Conservation (phyloP, 129 eudicot species). For the Ambrosia artemisiifolia region DNA sequence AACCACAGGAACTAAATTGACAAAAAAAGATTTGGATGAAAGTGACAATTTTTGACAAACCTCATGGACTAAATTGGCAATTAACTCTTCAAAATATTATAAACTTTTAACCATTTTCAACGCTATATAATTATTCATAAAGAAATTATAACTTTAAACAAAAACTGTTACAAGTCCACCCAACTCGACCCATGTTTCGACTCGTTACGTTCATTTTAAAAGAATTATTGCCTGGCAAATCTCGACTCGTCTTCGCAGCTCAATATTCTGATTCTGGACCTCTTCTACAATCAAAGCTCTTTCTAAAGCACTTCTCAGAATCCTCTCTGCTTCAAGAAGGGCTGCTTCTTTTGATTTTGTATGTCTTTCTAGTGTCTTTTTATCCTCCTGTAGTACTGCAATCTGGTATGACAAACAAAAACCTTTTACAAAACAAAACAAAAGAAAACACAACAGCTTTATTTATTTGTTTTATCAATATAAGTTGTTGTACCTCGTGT, state of each 20-base stretch:
- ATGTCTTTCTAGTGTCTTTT: conserved; percentile 72
- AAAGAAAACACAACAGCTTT: neutral
- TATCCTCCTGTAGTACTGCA: conserved; percentile 69
- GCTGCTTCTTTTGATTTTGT: conserved; percentile 89
- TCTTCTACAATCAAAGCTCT: conserved; percentile 86
- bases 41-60: too few relatives aligned
- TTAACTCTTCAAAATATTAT: neutral
- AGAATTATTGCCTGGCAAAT: conserved; percentile 57
- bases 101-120: neutral
- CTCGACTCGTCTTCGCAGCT: conserved; percentile 81
- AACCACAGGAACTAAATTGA: too few relatives aligned
- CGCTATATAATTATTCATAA: neutral
- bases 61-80: too few relatives aligned
- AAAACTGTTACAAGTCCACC: neutral
- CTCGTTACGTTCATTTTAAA: neutral
- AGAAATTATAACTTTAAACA: neutral
- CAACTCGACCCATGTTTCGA: neutral
- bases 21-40: too few relatives aligned
- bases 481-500: conserved; percentile 58
- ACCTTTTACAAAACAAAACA: neutral
- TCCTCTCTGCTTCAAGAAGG: conserved; percentile 79
- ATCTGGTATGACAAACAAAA: conserved; percentile 38
- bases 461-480: neutral
- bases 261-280: conserved; percentile 82
- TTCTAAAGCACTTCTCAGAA: conserved; percentile 85